Evolutionary conservation across 805 yeast species (phyloP).

Genomic region (Candida rishiriensis): DNA sequence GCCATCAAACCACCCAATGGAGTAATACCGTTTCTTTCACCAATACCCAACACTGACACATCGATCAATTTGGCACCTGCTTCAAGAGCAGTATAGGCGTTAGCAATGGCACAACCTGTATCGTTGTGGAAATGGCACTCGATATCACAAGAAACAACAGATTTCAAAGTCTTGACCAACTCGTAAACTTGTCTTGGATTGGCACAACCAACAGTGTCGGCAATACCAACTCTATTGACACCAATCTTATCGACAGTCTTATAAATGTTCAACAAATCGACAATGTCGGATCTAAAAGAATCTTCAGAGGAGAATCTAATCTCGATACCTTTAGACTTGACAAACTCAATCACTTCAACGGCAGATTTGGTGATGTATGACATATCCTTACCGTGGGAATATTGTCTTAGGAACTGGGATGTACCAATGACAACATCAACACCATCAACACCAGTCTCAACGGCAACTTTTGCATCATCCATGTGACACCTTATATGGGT

Average conservation of each 20-base stretch:
- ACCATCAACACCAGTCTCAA: constrained; percentile 60
- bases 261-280: constrained; percentile 53
- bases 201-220: constrained; percentile 62
- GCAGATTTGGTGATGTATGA: constrained; percentile 53
- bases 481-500: constrained; percentile 60
- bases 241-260: constrained; percentile 60
- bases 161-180: constrained; percentile 51
- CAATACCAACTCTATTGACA: constrained; percentile 59
- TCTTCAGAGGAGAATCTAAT: constrained; percentile 57
- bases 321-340: constrained; percentile 56
- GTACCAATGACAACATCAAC: constrained; percentile 60
- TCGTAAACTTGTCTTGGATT: constrained; percentile 61
- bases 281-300: constrained; percentile 57
- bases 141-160: constrained; percentile 54
- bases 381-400: constrained; percentile 60
- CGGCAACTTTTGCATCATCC: constrained; percentile 58
- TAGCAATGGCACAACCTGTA: constrained; percentile 61
- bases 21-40: constrained; percentile 61
- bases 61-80: constrained; percentile 59
- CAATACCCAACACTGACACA: constrained; percentile 56
- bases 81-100: constrained; percentile 59
- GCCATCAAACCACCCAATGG: constrained; percentile 62
- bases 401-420: constrained; percentile 51
- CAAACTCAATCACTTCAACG: constrained; percentile 55
- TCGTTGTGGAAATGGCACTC: constrained; percentile 62